A percentile compares a stretch with the other conserved stretches of the same genome.
These are phyloP conservation scores for Tulasnella sp. DNA, from an alignment of 768 basidiomycete genomes.

Conservation along the genomic window DNA sequence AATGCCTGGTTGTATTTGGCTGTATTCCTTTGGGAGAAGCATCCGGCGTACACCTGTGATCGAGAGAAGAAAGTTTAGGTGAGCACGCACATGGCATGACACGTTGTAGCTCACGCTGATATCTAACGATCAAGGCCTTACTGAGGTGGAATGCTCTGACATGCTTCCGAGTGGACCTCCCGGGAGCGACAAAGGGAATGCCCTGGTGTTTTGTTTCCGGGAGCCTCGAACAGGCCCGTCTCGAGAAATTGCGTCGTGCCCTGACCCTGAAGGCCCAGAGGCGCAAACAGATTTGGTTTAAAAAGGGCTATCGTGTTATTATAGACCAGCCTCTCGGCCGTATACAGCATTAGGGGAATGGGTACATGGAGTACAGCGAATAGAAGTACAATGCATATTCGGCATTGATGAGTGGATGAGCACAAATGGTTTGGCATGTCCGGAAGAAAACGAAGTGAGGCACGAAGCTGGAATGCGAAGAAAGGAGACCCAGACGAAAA, in stretches of 20 bases:
- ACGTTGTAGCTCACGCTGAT: not conserved
- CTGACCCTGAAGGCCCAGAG: not conserved
- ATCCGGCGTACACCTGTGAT: not conserved
- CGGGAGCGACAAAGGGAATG: not conserved
- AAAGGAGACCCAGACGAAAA: not conserved
- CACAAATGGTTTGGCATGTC: not conserved
- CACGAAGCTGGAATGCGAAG: not conserved
- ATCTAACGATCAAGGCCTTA: not conserved
- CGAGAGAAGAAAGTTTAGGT: not conserved
- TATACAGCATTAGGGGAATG: not conserved
- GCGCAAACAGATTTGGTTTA: not conserved
- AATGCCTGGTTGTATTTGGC: no score
- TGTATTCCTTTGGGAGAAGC: no score
- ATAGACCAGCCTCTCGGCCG: not conserved
- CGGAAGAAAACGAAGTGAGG: not conserved
- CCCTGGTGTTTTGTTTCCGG: not conserved
- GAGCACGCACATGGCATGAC: not conserved
- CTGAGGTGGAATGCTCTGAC: not conserved
- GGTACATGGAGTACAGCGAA: not conserved
- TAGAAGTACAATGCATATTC: not conserved
- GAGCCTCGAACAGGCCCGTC: not conserved
- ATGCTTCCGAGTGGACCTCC: not conserved
- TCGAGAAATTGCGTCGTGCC: not conserved
- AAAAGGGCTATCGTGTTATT: not conserved
- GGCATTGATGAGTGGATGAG: not conserved